These are phyloP conservation scores for Rhododendron williamsianum DNA, from an alignment of 148 eudicot genomes.

Conservation along the genomic window DNA sequence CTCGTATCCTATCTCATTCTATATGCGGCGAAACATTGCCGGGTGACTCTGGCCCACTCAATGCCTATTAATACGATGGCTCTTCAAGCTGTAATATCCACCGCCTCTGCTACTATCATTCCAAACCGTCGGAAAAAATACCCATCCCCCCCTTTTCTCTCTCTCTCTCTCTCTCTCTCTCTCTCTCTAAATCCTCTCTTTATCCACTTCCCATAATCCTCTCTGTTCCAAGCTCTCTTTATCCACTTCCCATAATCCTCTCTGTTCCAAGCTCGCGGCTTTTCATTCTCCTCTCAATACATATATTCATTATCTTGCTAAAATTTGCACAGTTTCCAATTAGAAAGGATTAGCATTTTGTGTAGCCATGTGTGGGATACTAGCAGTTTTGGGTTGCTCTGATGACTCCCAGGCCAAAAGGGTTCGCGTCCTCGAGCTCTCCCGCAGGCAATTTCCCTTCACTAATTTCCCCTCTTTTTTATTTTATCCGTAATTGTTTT, in stretches of 20 bases:
- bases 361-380: constrained; percentile 69
- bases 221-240: not conserved
- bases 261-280: not conserved
- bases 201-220: not conserved
- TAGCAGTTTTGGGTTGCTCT: constrained; percentile 83
- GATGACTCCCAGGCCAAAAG: constrained; percentile 91
- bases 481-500: not conserved
- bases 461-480: not conserved
- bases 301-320: not conserved
- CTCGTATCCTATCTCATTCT: too few species aligned
- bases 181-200: not conserved
- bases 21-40: not conserved
- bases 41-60: not conserved
- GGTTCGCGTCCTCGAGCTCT: constrained; percentile 79
- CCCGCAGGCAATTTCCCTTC: constrained; percentile 58
- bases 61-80: not conserved
- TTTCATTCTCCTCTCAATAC: not conserved
- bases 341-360: not conserved
- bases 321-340: not conserved
- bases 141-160: too few species aligned
- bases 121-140: not conserved
- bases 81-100: not conserved
- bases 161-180: not conserved
- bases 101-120: not conserved
- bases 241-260: not conserved